Evolutionary conservation across 2,329 filamentous ascomycete genomes (phyloP), one percentile per base, ranked within the genome.

Genomic region (Grosmannia penicillata): DNA sequence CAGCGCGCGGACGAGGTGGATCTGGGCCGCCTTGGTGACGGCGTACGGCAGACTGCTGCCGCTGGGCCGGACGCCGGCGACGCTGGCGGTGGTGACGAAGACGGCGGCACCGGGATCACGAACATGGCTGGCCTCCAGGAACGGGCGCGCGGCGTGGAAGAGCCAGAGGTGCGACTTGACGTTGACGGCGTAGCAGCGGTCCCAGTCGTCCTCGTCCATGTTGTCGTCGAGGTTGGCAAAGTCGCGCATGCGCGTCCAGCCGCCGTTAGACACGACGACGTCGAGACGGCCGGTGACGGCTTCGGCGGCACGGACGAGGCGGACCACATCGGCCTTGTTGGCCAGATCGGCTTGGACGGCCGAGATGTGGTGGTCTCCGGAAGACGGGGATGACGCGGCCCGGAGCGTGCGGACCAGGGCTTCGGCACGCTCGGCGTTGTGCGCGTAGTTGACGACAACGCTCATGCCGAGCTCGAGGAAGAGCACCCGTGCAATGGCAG

Each of bases 181-280:
- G 48, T 78, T 78, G 57, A 75, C 66, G 35, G 67, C 65, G 48
- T 70, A 76, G 47, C 67, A 70, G 5, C 52, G 53, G 47, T 76
- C 72, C 72, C 72, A 77, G 48, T 76, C 71, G 2, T 64, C 64
- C 46, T 76, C 73, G 24, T 58, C 46, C 13, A 66, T 51, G 42
- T 68, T 68, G 6, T 74, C 68, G 21, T 72, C 64, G 17, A 75
- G 51, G 47, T 68, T 54, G 14, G 43, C 51, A 39, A 72, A 58
- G 36, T 66, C 53, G 14, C 63, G 55, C 11, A 67, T 52, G 9
- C 49, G 51, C 0, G 68, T 70, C 67, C 68, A 73, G 3, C 69
- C 68, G 10, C 79, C 80, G 55, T 91, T 91, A 4, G 78, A 81
- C 49, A 89, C 72, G 31, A 91, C 64, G 30, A 85, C 67, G 57